Evolutionary conservation across 2,329 filamentous ascomycete genomes (phyloP), one percentile per base, ranked within the genome.

Genomic region (Penicillium glabrum): DNA sequence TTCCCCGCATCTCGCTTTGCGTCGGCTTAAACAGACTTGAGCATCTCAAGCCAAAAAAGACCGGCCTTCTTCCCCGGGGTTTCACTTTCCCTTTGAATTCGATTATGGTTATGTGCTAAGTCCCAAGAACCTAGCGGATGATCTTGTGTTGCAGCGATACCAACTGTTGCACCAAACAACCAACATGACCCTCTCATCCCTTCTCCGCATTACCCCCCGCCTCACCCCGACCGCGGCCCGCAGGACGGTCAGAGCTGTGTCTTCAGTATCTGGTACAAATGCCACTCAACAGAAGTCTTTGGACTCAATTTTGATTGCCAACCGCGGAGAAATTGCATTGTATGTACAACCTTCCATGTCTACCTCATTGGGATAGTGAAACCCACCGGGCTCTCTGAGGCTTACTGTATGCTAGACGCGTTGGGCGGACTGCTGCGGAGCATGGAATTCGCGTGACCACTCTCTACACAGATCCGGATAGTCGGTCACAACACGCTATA

Each of bases 321-420:
- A 99, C 74, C 88, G 95, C 66, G 95, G 95, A 67, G 95, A 99
- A 77, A 99, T 99, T 67, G 95, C 95, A 49, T 82, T 99, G 72
- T 84, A 72, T 62, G 78, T 67, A 43, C 33, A 6, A 13, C 27
- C 10, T 11, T 1, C 21, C 14, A 39, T 44, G 37, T 57, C 3
- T 6, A 23, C 24, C n/a, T 16, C 21, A 8, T 21, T 14, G 13
- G 24, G 5, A 23, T 5, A 47, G 27, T 2, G 1, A 11, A 11
- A 31, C 7, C 16, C 8, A 19, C n/a, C 1, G n/a, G n/a, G 29
- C 19, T 23, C 37, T 23, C 23, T 33, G 39, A 31, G 29, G 39
- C 56, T 66, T 45, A 61, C 46, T 54, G 14, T 26, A 29, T 54
- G 9, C 41, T 52, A 84, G 82, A 60, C 90, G 95, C 65, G 95